These are phyloP conservation scores for Alternaria brassicicola DNA, from an alignment of 2,329 filamentous ascomycete genomes.

Conservation along the genomic window DNA sequence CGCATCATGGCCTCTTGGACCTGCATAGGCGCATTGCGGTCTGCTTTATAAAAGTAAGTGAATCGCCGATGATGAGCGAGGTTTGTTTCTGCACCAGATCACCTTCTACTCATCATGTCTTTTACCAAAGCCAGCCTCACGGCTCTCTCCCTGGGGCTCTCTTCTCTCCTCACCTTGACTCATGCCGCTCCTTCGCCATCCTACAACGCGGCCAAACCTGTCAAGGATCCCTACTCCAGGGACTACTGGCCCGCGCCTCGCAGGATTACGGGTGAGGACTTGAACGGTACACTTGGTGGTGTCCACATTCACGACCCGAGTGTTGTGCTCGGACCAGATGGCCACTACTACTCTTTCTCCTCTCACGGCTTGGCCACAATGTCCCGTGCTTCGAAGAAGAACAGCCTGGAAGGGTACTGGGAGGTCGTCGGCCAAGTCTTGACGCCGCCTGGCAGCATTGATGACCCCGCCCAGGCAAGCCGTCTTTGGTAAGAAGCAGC, in stretches of 20 bases:
- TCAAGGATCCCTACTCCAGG: not conserved
- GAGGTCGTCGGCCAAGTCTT: conserved; percentile 8
- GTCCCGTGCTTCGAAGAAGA: conserved; percentile 12
- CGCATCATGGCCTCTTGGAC: not conserved
- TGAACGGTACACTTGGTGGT: conserved; percentile 10
- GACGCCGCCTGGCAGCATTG: conserved; percentile 11
- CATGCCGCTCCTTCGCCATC: not conserved
- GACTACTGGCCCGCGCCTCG: conserved; percentile 3
- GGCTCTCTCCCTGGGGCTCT: not conserved
- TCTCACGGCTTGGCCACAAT: conserved; percentile 11
- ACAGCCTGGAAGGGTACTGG: conserved; percentile 10
- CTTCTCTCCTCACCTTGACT: not conserved
- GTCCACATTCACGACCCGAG: conserved; percentile 12
- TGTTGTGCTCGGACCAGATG: conserved; percentile 12
- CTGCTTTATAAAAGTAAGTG: not conserved
- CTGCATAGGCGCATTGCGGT: not conserved
- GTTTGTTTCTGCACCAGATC: not conserved
- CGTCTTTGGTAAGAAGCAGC: conserved; percentile 7
- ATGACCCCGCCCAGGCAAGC: conserved; percentile 5
- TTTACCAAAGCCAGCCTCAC: not conserved
- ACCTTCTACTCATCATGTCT: not conserved
- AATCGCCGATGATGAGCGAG: not conserved
- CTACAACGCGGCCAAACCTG: not conserved
- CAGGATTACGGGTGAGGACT: conserved; percentile 8
- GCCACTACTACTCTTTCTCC: conserved; percentile 13